Conservation (phyloP, 352 stramenopile species). For the Blastocystis sp. region DNA sequence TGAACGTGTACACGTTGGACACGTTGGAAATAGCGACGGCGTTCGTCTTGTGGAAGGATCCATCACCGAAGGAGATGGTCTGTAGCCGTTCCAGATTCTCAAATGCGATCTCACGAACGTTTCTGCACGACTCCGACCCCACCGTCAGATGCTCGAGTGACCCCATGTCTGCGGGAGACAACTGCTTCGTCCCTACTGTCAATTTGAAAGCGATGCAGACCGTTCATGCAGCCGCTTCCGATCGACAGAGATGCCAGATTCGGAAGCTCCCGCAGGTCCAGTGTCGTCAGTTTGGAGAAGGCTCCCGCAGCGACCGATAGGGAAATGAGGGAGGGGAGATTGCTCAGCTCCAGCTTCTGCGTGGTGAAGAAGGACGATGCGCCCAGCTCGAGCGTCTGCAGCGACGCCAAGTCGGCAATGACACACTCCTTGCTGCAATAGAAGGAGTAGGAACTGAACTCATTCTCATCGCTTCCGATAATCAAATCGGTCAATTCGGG, state of each 20-base stretch:
- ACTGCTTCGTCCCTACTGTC: background rate
- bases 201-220: background rate
- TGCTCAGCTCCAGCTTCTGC: background rate
- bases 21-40: background rate
- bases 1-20: background rate
- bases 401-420: background rate
- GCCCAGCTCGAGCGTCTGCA: constrained; percentile 30
- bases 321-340: constrained; percentile 22
- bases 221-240: constrained; percentile 6
- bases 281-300: background rate
- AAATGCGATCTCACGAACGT: background rate
- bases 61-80: background rate
- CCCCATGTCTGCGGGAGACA: background rate
- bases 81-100: background rate
- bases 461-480: constrained; percentile 43
- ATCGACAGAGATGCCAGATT: background rate
- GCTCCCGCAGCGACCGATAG: background rate
- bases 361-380: background rate
- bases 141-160: constrained; percentile 8
- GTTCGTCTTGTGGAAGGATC: background rate
- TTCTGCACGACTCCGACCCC: background rate
- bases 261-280: background rate
- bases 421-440: background rate
- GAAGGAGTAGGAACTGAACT: constrained; percentile 42
- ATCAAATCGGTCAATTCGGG: background rate